Conservation (phyloP, 2,329 filamentous ascomycete species). For the Gaeumannomyces sp. region DNA sequence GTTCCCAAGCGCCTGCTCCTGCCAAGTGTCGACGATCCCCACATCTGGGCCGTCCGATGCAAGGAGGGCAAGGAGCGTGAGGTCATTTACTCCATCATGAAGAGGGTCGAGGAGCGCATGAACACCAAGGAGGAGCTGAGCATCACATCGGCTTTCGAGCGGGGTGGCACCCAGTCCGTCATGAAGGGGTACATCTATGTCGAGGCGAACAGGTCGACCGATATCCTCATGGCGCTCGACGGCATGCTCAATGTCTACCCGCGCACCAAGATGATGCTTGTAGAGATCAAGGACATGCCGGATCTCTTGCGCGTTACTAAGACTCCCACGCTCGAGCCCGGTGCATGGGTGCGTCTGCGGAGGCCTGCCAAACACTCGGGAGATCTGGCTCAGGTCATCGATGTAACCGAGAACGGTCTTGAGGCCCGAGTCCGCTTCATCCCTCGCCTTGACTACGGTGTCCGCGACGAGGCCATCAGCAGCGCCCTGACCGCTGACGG, state of each 20-base stretch:
- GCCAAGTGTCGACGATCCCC: slow-evolving; percentile 89
- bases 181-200: slow-evolving; percentile 97
- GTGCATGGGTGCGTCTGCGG: slow-evolving; percentile 86
- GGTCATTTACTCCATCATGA: slow-evolving; percentile 80
- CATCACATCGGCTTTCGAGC: slow-evolving; percentile 88
- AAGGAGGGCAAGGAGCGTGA: slow-evolving; percentile 95
- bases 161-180: slow-evolving; percentile 65
- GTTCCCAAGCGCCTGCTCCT: slow-evolving; percentile 82
- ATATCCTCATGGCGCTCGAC: slow-evolving; percentile 77
- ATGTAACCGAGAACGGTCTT: slow-evolving; percentile 87
- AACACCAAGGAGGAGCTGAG: slow-evolving; percentile 73
- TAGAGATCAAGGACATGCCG: slow-evolving; percentile 96
- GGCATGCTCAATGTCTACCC: slow-evolving; percentile 87
- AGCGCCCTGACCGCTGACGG: slow-evolving; percentile 44
- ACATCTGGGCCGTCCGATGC: slow-evolving; percentile 90
- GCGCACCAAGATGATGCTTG: slow-evolving; percentile 75
- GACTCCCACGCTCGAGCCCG: slow-evolving; percentile 75
- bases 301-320: slow-evolving; percentile 89
- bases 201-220: slow-evolving; percentile 79
- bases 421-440: slow-evolving; percentile 84
- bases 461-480: slow-evolving; percentile 64
- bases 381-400: slow-evolving; percentile 86
- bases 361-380: slow-evolving; percentile 75
- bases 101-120: slow-evolving; percentile 74
- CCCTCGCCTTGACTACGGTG: slow-evolving; percentile 84